Evolutionary conservation across 208 protist genomes (phyloP).

Genomic region (Acanthamoeba healyi): DNA sequence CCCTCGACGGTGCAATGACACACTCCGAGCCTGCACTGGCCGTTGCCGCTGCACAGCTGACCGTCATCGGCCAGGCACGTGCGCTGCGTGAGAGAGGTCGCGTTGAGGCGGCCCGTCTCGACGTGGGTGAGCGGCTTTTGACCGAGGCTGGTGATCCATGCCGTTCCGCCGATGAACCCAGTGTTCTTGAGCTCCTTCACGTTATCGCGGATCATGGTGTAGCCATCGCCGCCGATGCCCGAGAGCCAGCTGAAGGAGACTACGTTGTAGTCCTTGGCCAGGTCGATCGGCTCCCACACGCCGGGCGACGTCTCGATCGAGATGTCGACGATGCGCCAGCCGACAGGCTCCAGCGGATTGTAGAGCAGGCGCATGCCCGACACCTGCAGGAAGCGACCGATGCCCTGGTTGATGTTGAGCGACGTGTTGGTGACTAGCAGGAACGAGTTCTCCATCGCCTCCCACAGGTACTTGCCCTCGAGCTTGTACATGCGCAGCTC

Average conservation of each 20-base stretch:
- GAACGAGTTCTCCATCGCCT: constrained; percentile 49
- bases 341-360: constrained; percentile 12
- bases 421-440: constrained; percentile 25
- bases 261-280: not conserved
- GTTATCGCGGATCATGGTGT: not conserved
- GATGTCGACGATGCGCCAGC: constrained; percentile 22
- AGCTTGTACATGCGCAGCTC: not conserved
- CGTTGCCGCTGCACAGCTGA: constrained; percentile 16
- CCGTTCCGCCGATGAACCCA: not conserved
- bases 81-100: not conserved
- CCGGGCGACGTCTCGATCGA: not conserved
- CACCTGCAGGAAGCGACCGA: constrained; percentile 47
- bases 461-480: constrained; percentile 23
- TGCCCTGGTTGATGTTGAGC: constrained; percentile 55
- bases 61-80: not conserved
- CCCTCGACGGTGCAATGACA: constrained; percentile 25
- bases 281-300: not conserved
- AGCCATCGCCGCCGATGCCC: constrained; percentile 17
- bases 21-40: not conserved
- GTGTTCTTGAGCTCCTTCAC: not conserved
- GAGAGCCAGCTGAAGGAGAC: not conserved
- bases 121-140: not conserved
- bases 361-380: constrained; percentile 53
- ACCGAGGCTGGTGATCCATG: not conserved
- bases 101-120: not conserved